phyloP scores from a whole-genome alignment of 2,329 filamentous ascomycete species.

The Macroventuria anomochaeta region DNA sequence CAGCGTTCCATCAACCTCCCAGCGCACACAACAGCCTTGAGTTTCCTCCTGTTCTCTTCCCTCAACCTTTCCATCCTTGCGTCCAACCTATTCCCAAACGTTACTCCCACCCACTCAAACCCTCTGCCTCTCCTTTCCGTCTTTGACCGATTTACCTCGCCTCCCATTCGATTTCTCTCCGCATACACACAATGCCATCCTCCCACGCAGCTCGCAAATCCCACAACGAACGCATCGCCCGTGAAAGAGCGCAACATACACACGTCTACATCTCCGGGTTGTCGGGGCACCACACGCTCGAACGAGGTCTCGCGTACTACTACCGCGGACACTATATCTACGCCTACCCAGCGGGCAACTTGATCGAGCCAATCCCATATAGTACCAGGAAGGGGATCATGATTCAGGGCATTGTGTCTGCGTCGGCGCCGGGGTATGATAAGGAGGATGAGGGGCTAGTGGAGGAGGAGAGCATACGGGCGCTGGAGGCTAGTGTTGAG shows the following conservation, averaged over 20 bases:
- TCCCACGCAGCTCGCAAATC: not conserved
- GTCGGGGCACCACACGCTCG: conserved; percentile 26
- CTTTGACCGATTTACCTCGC: too few species aligned
- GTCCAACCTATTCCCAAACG: too few species aligned
- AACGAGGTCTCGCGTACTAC: conserved; percentile 36
- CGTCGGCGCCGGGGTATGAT: conserved; percentile 20
- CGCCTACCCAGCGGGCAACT: conserved; percentile 17
- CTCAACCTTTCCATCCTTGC: not conserved
- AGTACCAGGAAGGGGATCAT: conserved; percentile 28
- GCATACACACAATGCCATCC: not conserved
- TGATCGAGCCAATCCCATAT: conserved; percentile 32
- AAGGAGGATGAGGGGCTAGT: not conserved
- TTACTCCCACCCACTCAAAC: too few species aligned
- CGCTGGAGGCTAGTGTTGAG: conserved; percentile 17
- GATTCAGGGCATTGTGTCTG: conserved; percentile 17
- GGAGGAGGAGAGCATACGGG: conserved; percentile 19
- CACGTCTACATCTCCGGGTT: conserved; percentile 37
- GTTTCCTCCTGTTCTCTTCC: too few species aligned
- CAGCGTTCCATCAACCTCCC: not conserved
- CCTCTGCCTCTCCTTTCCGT: too few species aligned
- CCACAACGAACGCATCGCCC: conserved; percentile 7
- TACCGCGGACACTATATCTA: conserved; percentile 44
- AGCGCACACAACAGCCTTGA: not conserved
- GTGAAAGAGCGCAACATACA: conserved; percentile 18
- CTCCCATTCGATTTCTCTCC: not conserved